Percentiles rank a stretch among this genome's conserved stretches.
Evolutionary conservation across 2,329 filamentous ascomycete species (phyloP).

Genomic region (Colletotrichum somersetense): DNA sequence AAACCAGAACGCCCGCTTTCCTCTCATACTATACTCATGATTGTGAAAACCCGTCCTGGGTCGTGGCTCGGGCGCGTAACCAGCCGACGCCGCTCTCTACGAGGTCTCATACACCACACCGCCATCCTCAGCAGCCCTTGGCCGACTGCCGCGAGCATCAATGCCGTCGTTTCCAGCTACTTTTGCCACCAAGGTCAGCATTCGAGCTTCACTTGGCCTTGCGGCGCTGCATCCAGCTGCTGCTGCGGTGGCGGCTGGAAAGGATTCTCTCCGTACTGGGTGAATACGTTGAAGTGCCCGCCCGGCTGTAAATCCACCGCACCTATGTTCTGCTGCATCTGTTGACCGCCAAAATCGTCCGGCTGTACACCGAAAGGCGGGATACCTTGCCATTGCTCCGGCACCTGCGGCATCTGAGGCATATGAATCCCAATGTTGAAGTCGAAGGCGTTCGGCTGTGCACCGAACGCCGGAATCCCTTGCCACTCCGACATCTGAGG

Average conservation of each 20-base stretch:
- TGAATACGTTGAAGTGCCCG: conserved; percentile 1
- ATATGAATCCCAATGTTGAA: neutral
- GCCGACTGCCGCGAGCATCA: neutral
- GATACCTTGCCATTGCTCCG: neutral
- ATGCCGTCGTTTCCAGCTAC: neutral
- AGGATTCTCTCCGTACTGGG: conserved; percentile 2
- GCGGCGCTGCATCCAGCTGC: neutral
- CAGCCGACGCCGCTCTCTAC: neutral
- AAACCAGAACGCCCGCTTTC: neutral
- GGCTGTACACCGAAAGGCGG: neutral
- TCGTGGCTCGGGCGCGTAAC: neutral
- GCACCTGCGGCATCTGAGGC: neutral
- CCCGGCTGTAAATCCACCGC: neutral
- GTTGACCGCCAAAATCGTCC: neutral
- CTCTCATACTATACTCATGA: neutral
- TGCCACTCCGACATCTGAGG: neutral
- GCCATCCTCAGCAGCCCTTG: neutral
- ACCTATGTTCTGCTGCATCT: neutral
- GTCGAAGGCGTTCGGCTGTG: neutral
- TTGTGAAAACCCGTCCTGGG: no score
- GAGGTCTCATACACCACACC: neutral
- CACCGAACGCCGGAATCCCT: neutral
- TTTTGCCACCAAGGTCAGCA: neutral
- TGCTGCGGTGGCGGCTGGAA: conserved; percentile 13
- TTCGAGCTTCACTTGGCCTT: neutral